Conservation (phyloP, 306 rosid genomes). For the Inga oerstediana region DNA sequence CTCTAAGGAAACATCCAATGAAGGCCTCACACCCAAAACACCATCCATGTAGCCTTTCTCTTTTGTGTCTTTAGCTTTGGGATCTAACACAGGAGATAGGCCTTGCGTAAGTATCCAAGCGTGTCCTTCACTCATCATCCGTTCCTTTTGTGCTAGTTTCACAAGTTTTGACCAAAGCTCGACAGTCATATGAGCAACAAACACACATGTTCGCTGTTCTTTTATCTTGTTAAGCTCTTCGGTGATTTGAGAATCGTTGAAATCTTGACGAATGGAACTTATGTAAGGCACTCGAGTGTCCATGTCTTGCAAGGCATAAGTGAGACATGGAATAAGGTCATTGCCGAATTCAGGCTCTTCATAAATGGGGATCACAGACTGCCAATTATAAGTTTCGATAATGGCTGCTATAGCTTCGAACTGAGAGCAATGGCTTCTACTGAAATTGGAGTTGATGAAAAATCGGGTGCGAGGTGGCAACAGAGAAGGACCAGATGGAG, state of each 20-base stretch:
- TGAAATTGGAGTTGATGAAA: neutral
- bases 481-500: slow-evolving; percentile 45
- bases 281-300: neutral
- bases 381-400: neutral
- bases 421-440: neutral
- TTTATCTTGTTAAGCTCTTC: neutral
- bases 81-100: slow-evolving; percentile 31
- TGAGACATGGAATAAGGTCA: neutral
- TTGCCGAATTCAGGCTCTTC: neutral
- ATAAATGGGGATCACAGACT: neutral
- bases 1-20: neutral
- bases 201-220: slow-evolving; percentile 19
- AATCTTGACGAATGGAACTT: slow-evolving; percentile 24
- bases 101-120: slow-evolving; percentile 38
- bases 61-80: neutral
- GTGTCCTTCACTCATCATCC: slow-evolving; percentile 37
- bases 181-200: slow-evolving; percentile 43
- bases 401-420: neutral
- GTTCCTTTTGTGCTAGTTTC: slow-evolving; percentile 26
- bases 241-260: neutral
- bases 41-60: neutral
- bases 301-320: neutral
- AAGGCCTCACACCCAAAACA: neutral
- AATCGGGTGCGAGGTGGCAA: slow-evolving; percentile 23
- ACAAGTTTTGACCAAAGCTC: slow-evolving; percentile 26